Evolutionary conservation across 306 rosid genomes (phyloP).

Genomic region (Rubus idaeus): DNA sequence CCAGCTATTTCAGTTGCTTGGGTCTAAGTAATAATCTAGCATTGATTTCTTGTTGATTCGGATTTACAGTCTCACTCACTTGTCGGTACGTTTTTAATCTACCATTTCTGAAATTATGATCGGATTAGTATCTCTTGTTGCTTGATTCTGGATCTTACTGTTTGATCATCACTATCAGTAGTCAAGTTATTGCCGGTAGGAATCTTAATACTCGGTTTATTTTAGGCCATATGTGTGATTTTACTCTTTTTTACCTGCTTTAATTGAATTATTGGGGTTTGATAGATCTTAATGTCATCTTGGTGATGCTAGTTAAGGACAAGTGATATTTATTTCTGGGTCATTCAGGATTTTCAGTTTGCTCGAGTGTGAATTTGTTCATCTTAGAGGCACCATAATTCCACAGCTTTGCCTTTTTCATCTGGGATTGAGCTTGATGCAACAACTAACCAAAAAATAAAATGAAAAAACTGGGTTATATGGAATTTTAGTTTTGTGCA

Average conservation of each 20-base stretch:
- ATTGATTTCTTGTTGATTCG: slow-evolving; percentile 7
- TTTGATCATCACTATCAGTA: slow-evolving; percentile 2
- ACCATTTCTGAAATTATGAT: background rate
- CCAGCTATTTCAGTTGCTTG: slow-evolving; percentile 15
- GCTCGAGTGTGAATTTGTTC: background rate
- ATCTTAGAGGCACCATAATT: slow-evolving; percentile 16
- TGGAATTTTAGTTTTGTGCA: slow-evolving; percentile 21
- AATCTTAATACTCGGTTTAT: background rate
- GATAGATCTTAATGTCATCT: background rate
- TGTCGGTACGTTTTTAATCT: slow-evolving; percentile 10
- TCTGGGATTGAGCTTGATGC: background rate
- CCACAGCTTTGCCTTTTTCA: background rate
- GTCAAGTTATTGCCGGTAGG: background rate
- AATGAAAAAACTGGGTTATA: background rate
- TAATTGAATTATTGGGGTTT: slow-evolving; percentile 18
- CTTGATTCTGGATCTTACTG: slow-evolving; percentile 37
- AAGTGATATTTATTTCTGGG: slow-evolving; percentile 17
- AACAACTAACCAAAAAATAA: background rate
- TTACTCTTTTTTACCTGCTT: slow-evolving; percentile 13
- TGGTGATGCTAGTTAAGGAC: slow-evolving; percentile 6
- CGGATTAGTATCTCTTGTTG: background rate
- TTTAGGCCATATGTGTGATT: slow-evolving; percentile 8
- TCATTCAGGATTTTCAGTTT: background rate
- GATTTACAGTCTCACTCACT: background rate
- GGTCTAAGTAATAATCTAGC: background rate